Evolutionary conservation across 257 asterid species (phyloP).

Genomic region (Nemophila menziesii): DNA sequence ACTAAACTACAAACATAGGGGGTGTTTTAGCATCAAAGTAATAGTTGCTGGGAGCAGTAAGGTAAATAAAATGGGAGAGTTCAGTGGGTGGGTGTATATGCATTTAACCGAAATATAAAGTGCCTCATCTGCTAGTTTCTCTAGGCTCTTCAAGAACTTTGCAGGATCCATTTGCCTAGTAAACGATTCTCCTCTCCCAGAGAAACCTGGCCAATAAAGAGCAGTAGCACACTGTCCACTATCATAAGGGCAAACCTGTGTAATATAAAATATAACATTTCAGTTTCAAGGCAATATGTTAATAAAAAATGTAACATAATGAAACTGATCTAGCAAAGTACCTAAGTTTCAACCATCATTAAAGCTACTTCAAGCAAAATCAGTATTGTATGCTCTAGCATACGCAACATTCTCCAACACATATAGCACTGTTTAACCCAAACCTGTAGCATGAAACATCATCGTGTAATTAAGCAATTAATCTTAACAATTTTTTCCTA

Average conservation of each 20-base stretch:
- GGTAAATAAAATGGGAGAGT: too few relatives aligned
- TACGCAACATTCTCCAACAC: slow-evolving; percentile 97
- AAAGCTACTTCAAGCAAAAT: slow-evolving; percentile 92
- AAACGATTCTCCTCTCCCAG: slow-evolving; percentile 88
- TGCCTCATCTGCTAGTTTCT: slow-evolving; percentile 93
- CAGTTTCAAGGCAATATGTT: not conserved
- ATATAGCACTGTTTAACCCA: slow-evolving; percentile 86
- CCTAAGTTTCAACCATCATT: slow-evolving; percentile 98
- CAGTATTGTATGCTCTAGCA: slow-evolving; percentile 97
- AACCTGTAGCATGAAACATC: slow-evolving; percentile 35
- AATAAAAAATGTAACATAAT: too few relatives aligned
- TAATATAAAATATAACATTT: slow-evolving; percentile 4
- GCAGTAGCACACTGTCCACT: slow-evolving; percentile 97
- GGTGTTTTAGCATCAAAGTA: not conserved
- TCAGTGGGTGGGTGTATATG: not conserved
- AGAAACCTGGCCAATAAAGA: slow-evolving; percentile 90
- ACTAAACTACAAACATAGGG: slow-evolving; percentile 46
- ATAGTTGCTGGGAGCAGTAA: too few relatives aligned
- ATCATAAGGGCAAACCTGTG: slow-evolving; percentile 89
- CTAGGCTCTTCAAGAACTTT: slow-evolving; percentile 91
- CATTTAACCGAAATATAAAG: not conserved
- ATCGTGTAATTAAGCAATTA: not conserved
- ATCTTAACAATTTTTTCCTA: slow-evolving; percentile 4
- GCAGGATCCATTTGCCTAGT: slow-evolving; percentile 99
- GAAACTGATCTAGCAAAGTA: slow-evolving; percentile 11